Evolutionary conservation across 192 early-diverging fungal genomes (phyloP).

Genomic region (Podila epigama): DNA sequence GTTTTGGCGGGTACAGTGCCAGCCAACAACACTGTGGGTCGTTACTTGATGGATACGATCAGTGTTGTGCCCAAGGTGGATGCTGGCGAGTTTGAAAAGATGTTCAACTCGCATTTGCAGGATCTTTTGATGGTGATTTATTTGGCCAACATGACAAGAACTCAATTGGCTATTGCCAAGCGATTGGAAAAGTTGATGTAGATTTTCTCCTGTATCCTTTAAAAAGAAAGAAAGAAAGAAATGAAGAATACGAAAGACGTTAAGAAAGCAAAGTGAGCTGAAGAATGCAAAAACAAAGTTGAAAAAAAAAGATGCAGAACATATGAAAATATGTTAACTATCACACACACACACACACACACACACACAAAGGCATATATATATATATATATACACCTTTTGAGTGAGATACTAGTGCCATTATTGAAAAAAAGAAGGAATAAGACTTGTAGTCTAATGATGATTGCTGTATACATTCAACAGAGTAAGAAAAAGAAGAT

Average conservation of each 20-base stretch:
- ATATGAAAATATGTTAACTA: constrained; percentile 1
- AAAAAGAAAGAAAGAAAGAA: neutral
- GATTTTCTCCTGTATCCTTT: no score
- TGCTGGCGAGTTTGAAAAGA: constrained; percentile 83
- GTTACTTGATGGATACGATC: constrained; percentile 93
- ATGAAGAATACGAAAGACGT: neutral
- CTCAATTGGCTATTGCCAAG: constrained; percentile 94
- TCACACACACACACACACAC: no score
- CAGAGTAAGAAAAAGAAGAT: no score
- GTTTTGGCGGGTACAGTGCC: constrained; percentile 67
- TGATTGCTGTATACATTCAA: no score
- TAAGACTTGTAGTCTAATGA: no score
- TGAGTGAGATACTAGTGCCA: no score
- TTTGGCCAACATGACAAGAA: constrained; percentile 93
- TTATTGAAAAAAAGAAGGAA: no score
- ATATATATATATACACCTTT: no score
- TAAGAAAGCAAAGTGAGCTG: constrained; percentile 3
- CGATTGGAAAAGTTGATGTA: constrained; percentile 82
- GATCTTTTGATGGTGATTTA: constrained; percentile 98
- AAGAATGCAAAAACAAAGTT: neutral
- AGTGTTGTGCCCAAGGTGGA: constrained; percentile 90
- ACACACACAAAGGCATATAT: no score
- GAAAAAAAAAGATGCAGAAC: neutral
- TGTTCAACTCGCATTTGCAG: constrained; percentile 94
- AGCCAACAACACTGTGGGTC: constrained; percentile 84